A percentile compares a stretch with the other conserved stretches of the same genome.
Conservation (phyloP, 306 rosid species). For the barrel medic (Medicago truncatula) region MtrunA17r5.0-ANR NC_053043.1:21246501-21247000, state of each 20-base stretch:
- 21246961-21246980: constrained; percentile 18
- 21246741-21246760: constrained; percentile 39
- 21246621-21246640: constrained; percentile 42
- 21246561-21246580: constrained; percentile 58
- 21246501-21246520: constrained; percentile 43
- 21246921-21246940: constrained; percentile 70
- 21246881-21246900: constrained; percentile 72
- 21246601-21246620: constrained; percentile 55
- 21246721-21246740: constrained; percentile 34
- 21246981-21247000: background rate
- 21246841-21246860: constrained; percentile 51
- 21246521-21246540: constrained; percentile 79
- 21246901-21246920: constrained; percentile 77
- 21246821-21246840: constrained; percentile 43
- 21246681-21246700: constrained; percentile 35
- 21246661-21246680: constrained; percentile 42
- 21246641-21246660: constrained; percentile 36
- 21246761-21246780: constrained; percentile 40
- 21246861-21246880: constrained; percentile 83
- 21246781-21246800: constrained; percentile 35
- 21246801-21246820: constrained; percentile 43
- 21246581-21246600: constrained; percentile 69
- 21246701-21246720: constrained; percentile 28
- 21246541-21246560: constrained; percentile 79
- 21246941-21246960: constrained; percentile 59